Conservation (phyloP, 2,329 filamentous ascomycete species). For the Botrytis galanthina region DNA sequence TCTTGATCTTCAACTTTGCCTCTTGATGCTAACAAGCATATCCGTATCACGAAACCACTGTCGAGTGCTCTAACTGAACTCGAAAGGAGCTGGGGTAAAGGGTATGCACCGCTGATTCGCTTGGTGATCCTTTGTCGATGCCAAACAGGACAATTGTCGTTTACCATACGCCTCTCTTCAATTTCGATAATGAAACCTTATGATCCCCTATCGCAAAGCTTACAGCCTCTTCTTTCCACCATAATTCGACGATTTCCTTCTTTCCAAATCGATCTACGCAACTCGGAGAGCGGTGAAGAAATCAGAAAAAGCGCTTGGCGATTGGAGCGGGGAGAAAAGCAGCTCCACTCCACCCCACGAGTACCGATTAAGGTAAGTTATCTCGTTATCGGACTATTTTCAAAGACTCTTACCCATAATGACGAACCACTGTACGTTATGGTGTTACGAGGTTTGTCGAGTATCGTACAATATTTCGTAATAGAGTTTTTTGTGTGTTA, state of each 20-base stretch:
- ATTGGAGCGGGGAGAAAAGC: conserved; percentile 10
- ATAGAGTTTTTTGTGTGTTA: not conserved
- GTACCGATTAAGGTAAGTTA: not conserved
- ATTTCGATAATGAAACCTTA: not conserved
- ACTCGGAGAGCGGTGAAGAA: conserved; percentile 12
- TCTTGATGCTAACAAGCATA: not conserved
- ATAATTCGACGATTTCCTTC: not conserved
- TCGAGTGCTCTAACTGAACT: not conserved
- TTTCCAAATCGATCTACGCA: conserved; percentile 10
- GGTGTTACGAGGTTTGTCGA: not conserved
- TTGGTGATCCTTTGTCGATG: not conserved
- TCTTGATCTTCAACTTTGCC: not conserved
- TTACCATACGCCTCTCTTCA: not conserved
- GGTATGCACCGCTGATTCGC: not conserved
- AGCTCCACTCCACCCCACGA: conserved; percentile 10
- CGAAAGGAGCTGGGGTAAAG: not conserved
- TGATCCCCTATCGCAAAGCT: not conserved
- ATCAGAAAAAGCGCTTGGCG: not conserved
- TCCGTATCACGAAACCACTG: not conserved
- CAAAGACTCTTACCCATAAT: not conserved
- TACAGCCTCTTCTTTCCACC: not conserved
- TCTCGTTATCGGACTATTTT: conserved; percentile 6
- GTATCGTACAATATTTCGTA: not conserved
- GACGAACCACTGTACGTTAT: conserved; percentile 3
- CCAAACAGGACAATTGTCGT: not conserved